Evolutionary conservation across 768 basidiomycete genomes (phyloP).

Genomic region (Suillus subalutaceus): DNA sequence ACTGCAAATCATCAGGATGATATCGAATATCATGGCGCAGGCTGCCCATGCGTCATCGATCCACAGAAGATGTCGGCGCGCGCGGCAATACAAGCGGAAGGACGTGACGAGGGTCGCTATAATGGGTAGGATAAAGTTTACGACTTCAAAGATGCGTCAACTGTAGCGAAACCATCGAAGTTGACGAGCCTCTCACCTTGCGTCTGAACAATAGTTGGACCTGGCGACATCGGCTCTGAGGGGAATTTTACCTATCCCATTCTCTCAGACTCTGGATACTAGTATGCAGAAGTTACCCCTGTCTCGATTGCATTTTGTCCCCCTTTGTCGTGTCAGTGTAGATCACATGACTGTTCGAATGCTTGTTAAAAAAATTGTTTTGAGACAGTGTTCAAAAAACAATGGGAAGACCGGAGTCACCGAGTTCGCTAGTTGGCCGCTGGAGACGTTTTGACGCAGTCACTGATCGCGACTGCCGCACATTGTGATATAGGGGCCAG

Average conservation of each 20-base stretch:
- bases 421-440: not conserved
- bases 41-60: not conserved
- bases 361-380: not conserved
- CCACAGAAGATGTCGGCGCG: not conserved
- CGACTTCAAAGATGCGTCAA: not conserved
- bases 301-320: not conserved
- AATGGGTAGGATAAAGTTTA: not conserved
- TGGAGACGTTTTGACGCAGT: not conserved
- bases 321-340: not conserved
- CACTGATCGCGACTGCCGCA: too few relatives aligned
- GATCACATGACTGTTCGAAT: not conserved
- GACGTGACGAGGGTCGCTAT: not conserved
- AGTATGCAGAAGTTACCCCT: not conserved
- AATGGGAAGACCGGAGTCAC: not conserved
- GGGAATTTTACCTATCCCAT: not conserved
- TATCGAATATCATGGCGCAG: not conserved
- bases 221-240: not conserved
- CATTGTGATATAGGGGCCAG: too few relatives aligned
- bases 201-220: not conserved
- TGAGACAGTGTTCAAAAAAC: not conserved
- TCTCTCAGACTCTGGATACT: not conserved
- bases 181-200: not conserved
- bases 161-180: not conserved
- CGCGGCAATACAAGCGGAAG: not conserved
- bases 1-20: not conserved